Conservation (phyloP, 1,284 basidiomycete genomes). For the Ganoderma lucidum region DNA sequence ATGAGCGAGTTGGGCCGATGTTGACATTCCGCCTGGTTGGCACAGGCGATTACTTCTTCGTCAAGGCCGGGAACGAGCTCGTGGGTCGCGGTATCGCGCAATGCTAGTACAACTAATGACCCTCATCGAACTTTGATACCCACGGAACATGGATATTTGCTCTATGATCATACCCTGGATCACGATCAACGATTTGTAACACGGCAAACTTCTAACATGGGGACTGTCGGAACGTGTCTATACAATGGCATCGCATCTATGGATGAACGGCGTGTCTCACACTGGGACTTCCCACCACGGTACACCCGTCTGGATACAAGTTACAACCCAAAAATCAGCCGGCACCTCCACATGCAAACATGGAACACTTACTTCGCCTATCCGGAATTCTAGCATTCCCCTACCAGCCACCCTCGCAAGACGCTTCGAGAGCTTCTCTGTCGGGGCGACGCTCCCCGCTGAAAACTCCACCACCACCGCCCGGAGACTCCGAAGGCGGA, state of each 20-base stretch:
- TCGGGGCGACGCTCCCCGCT: neutral
- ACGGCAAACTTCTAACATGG: neutral
- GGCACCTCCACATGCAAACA: neutral
- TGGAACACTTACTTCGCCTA: neutral
- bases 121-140: neutral
- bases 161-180: neutral
- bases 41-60: conserved; percentile 52
- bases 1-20: neutral
- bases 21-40: neutral
- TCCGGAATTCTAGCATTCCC: neutral
- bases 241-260: neutral
- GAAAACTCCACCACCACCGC: conserved; percentile 20
- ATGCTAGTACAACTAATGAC: conserved; percentile 24
- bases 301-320: neutral
- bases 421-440: neutral
- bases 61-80: conserved; percentile 46
- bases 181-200: neutral
- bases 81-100: conserved; percentile 39
- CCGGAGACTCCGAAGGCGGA: conserved; percentile 39
- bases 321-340: neutral
- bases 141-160: neutral
- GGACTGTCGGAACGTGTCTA: neutral
- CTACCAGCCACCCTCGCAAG: neutral
- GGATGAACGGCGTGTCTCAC: neutral
- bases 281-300: conserved; percentile 2